Evolutionary conservation across 73 alveolate genomes (phyloP).

Genomic region (Paramecium biaurelia): DNA sequence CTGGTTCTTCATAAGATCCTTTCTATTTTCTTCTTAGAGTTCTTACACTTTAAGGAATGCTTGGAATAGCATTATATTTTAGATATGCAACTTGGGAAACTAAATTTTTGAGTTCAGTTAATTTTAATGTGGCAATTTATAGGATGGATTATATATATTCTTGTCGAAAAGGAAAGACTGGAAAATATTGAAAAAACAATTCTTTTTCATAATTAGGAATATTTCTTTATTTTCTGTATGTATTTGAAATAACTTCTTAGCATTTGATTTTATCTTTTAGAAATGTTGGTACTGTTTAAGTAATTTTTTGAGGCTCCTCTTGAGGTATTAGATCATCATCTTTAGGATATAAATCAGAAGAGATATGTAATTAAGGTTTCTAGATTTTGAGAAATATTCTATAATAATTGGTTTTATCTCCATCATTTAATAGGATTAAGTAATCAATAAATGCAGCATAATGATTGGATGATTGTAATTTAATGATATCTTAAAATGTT

Average conservation of each 20-base stretch:
- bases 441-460: slow-evolving; percentile 16
- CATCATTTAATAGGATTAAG: neutral
- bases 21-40: neutral
- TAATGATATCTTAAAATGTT: neutral
- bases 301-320: neutral
- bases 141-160: neutral
- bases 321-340: neutral
- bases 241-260: neutral
- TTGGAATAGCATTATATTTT: neutral
- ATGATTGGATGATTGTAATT: neutral
- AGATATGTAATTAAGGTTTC: neutral
- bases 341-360: neutral
- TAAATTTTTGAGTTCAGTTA: neutral
- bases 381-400: neutral
- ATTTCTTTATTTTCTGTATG: neutral
- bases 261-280: neutral
- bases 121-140: neutral
- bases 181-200: slow-evolving; percentile 6
- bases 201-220: neutral
- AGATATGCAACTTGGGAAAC: neutral
- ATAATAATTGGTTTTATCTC: neutral
- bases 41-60: neutral
- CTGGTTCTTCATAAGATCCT: neutral
- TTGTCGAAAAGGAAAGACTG: neutral
- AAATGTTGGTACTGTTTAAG: neutral